Evolutionary conservation across 2,329 filamentous ascomycete genomes (phyloP).

Genomic region (Grosmannia huntii): DNA sequence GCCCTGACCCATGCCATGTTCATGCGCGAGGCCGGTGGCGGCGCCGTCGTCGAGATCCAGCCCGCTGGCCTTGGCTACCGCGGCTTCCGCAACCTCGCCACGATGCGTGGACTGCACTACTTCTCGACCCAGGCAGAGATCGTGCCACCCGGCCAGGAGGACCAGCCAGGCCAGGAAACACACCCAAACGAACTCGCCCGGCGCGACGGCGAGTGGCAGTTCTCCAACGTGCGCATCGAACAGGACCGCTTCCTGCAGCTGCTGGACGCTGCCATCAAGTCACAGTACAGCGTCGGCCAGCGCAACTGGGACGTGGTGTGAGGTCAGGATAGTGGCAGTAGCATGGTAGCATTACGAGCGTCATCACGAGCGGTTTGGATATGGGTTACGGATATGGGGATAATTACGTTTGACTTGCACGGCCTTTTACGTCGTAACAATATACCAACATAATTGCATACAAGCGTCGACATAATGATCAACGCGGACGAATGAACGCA

Average conservation of each 20-base stretch:
- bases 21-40: slow-evolving; percentile 17
- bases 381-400: too few relatives aligned
- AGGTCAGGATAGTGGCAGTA: too few relatives aligned
- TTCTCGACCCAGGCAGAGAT: slow-evolving; percentile 21
- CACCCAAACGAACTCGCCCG: neutral
- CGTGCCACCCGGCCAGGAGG: neutral
- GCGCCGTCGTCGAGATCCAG: slow-evolving; percentile 26
- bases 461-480: too few relatives aligned
- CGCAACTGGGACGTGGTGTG: slow-evolving; percentile 2
- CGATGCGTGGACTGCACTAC: slow-evolving; percentile 23
- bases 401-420: too few relatives aligned
- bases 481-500: too few relatives aligned
- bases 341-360: too few relatives aligned
- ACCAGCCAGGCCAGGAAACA: neutral
- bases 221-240: slow-evolving; percentile 5
- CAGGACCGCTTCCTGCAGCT: slow-evolving; percentile 7
- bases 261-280: slow-evolving; percentile 9
- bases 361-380: too few relatives aligned
- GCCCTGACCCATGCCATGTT: slow-evolving; percentile 30
- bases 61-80: slow-evolving; percentile 22
- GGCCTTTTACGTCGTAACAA: too few relatives aligned
- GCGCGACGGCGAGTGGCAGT: slow-evolving; percentile 4
- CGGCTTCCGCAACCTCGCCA: slow-evolving; percentile 30
- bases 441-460: too few relatives aligned
- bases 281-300: slow-evolving; percentile 3